Evolutionary conservation across 148 eudicot genomes (phyloP), one percentile per base, ranked within the genome.

Genomic region (Heliosperma pusillum): DNA sequence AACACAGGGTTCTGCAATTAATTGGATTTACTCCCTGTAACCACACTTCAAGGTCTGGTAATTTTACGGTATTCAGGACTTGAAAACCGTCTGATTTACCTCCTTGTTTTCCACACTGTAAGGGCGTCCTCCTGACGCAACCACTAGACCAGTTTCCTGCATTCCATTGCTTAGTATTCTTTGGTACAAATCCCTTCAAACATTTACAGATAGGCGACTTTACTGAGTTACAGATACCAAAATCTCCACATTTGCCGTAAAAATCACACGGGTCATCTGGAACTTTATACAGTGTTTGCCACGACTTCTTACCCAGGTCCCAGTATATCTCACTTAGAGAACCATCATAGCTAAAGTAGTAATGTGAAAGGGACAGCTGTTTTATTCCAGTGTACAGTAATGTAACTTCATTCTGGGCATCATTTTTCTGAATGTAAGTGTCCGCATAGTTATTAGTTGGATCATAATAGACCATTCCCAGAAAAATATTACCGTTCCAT

Each of bases 191-290:
- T 4, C 92, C 91, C 63, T 27, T 73, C 74, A 88, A 80, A 69
- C 96, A 90, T 0, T 60, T 24, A 68, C 96, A 90, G 15, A 82
- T 80, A 21, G 80, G 85, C 7, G 83, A 71, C 10, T 59, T 36
- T 2, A 77, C 50, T n/a, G 81, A 22, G 74, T 87, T 74, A 80
- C 96, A 90, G 30, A 61, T 80, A 60, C 90, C 96, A 66, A 82
- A 88, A 25, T 82, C 62, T 7, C 96, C 92, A 61, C 96, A 90
- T 52, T 58, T 73, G 19, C 79, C 87, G 66, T 81, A 88, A 50
- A 78, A 30, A 71, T 85, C 87, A 76, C 92, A 90, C 2, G 66
- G 82, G 3, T 58, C 53, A 0, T 57, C 17, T 10, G 44, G 74
- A 12, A 53, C 22, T 1, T 27, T 21, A 77, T 75, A 80, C 10